A percentile compares a stretch with the other conserved stretches of the same genome.
Evolutionary conservation across 306 rosid genomes (phyloP).

Genomic region (Fragaria nilgerrensis): DNA sequence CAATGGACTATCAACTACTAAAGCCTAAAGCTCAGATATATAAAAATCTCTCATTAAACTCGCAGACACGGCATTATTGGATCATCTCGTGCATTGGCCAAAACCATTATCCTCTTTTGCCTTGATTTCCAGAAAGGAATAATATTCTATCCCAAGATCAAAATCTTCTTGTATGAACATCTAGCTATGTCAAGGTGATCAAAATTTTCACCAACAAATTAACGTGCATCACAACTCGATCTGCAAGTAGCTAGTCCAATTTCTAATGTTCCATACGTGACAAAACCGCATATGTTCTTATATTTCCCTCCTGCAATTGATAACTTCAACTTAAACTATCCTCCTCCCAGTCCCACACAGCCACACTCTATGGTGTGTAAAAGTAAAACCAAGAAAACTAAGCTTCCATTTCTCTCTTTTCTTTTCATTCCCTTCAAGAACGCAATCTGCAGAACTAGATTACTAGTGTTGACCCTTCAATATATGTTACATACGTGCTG

Average conservation of each 20-base stretch:
- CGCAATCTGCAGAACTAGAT: neutral
- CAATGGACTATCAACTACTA: neutral
- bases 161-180: too few relatives aligned
- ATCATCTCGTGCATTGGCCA: neutral
- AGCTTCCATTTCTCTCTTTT: neutral
- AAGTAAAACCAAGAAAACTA: neutral
- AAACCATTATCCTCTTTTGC: too few relatives aligned
- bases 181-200: too few relatives aligned
- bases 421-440: neutral
- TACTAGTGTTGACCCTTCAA: neutral
- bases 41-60: neutral
- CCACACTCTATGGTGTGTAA: neutral
- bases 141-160: too few relatives aligned
- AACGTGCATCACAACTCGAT: neutral
- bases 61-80: conserved; percentile 10
- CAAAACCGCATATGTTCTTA: neutral
- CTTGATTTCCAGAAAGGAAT: too few relatives aligned
- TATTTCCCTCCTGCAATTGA: neutral
- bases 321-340: neutral
- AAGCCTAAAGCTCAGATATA: too few relatives aligned
- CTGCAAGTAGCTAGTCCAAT: neutral
- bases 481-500: neutral
- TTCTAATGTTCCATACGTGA: neutral
- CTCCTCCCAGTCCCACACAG: neutral
- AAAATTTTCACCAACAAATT: too few relatives aligned